Evolutionary conservation across 768 basidiomycete species (phyloP), one percentile per base, ranked within the genome.

Genomic region (Lactarius trivialis): DNA sequence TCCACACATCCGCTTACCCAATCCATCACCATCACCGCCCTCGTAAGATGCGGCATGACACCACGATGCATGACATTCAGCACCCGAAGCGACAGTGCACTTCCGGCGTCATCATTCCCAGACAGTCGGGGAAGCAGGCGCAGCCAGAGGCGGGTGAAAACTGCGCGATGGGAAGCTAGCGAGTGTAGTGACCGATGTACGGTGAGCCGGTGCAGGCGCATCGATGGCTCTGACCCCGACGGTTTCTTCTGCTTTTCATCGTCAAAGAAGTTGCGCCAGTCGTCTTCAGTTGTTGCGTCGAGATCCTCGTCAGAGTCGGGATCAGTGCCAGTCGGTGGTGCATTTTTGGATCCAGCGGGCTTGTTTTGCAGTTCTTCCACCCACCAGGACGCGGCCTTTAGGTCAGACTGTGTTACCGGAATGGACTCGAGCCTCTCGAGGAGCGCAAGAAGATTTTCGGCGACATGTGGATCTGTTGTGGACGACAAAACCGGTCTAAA

Each of bases 1-100:
- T 95, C 92, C 14, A 93, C 87, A 67, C 89, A 91, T 2, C 83
- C 83, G 30, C 85, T 83, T 41, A 96, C 81, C 91, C 93, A 97
- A 71, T 96, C 93, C 88, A 93, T 93, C n/a, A 89, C 80, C 55
- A 91, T 73, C 53, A 90, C 77, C 0, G 89, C 85, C 41, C 89
- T 74, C 0, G 89, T 92, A 52, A 95, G 71, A 72, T 93, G 85
- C 0, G 94, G 94, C 71, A 96, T 74, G 14, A 95, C 87, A 6
- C 86, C 84, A 14, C 84, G 78, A 72, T 96, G 93, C 80, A 96
- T 85, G 33, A 94, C 78, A 68, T 85, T 86, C 64, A 96, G 74
- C 17, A 81, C 83, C 51, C 87, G 77, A 26, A 80, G 78, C 17
- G 83, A 78, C 4, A 85, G 69, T 1, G 70, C 70, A 65, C 77